These are phyloP conservation scores for Corymbia calophylla DNA, from an alignment of 441 rosid genomes.

Conservation along the genomic window DNA sequence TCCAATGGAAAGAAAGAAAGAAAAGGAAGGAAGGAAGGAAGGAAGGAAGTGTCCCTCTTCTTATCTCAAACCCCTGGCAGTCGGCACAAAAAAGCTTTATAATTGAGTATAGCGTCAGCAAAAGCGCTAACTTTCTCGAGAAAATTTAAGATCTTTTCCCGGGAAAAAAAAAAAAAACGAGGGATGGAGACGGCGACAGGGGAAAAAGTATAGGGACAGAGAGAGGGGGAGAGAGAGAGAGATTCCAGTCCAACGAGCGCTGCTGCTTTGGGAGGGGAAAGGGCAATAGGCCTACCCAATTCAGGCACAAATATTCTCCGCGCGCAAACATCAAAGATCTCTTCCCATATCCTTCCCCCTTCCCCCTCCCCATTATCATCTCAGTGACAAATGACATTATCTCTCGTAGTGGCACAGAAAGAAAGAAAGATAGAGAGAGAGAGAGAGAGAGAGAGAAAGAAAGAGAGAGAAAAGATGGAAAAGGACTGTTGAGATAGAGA, in stretches of 20 bases:
- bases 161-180: rapidly evolving
- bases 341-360: neutral
- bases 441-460: neutral
- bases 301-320: neutral
- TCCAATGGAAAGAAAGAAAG: too few relatives aligned
- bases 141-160: neutral
- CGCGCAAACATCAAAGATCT: neutral
- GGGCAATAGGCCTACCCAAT: neutral
- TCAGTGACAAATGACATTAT: neutral
- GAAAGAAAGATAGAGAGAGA: neutral
- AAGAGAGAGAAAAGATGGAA: neutral
- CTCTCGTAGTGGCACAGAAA: neutral
- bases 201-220: neutral
- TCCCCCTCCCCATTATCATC: neutral
- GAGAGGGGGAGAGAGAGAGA: neutral
- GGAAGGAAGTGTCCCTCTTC: neutral
- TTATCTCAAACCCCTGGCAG: neutral
- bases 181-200: neutral
- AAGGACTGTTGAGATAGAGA: neutral
- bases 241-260: neutral
- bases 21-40: neutral
- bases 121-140: neutral
- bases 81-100: neutral
- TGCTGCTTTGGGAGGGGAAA: neutral
- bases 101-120: neutral